phyloP scores from a whole-genome alignment of 192 early-diverging fungal species.

The Obelidium mucronatum region DNA sequence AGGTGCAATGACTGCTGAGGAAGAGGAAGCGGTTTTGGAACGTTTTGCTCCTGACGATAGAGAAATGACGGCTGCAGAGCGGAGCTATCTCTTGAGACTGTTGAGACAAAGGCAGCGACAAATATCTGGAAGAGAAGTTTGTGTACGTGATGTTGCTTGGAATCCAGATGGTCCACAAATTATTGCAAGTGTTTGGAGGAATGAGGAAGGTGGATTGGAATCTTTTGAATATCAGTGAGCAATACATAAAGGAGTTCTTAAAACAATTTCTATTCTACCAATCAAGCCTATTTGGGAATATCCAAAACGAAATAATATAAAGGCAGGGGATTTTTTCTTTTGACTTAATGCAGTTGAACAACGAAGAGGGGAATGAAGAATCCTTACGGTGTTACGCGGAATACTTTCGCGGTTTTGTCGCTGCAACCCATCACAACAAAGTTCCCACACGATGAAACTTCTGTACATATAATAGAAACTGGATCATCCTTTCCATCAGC shows the following conservation, averaged over 20 bases:
- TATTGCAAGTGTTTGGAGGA: conserved; percentile 30
- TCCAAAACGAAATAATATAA: too few relatives aligned
- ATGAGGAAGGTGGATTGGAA: conserved; percentile 16
- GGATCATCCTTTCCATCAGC: not conserved
- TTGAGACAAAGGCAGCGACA: not conserved
- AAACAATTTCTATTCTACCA: too few relatives aligned
- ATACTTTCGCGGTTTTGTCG: too few relatives aligned
- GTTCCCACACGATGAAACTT: conserved; percentile 31
- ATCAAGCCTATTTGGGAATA: too few relatives aligned
- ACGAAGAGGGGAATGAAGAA: too few relatives aligned
- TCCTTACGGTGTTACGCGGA: too few relatives aligned
- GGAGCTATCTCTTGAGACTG: not conserved
- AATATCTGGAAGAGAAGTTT: not conserved
- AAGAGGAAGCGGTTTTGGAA: not conserved
- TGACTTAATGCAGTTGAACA: too few relatives aligned
- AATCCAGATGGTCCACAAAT: conserved; percentile 41
- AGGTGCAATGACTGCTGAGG: not conserved
- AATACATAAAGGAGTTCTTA: too few relatives aligned
- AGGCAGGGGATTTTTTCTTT: too few relatives aligned
- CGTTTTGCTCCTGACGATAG: too few relatives aligned
- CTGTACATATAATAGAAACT: conserved; percentile 26
- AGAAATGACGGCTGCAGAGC: conserved; percentile 1
- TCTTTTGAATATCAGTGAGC: conserved; percentile 20
- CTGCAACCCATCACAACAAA: conserved; percentile 30
- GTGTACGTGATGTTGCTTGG: conserved; percentile 45